Conservation (phyloP, 1,284 basidiomycete species). For the Wolfiporia cocos region DNA sequence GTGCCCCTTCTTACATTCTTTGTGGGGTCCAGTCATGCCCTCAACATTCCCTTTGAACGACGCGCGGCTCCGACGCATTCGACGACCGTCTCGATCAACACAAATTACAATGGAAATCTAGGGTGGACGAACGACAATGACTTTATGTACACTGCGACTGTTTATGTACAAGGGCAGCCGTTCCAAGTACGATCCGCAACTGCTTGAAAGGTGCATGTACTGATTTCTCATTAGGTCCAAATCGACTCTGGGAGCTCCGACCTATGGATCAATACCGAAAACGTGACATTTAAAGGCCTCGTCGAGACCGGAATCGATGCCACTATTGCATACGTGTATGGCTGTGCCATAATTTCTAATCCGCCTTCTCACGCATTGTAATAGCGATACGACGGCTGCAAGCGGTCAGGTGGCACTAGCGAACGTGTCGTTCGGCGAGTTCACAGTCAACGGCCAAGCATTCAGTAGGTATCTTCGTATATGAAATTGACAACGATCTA, state of each 20-base stretch:
- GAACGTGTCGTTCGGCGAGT: constrained; percentile 15
- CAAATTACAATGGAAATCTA: constrained; percentile 3
- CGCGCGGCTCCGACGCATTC: constrained; percentile 1
- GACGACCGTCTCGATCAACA: constrained; percentile 3
- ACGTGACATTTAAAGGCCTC: constrained; percentile 5
- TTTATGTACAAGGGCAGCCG: constrained; percentile 8
- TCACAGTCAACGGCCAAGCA: constrained; percentile 16
- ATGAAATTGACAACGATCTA: too few relatives aligned
- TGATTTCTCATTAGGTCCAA: constrained; percentile 8
- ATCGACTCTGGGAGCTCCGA: constrained; percentile 18
- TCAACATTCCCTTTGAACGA: constrained; percentile 3
- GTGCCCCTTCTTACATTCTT: constrained; percentile 6
- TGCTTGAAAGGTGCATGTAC: neutral
- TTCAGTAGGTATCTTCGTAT: constrained; percentile 14
- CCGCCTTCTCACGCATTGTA: too few relatives aligned
- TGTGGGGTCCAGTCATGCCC: constrained; percentile 3
- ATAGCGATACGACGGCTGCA: constrained; percentile 9
- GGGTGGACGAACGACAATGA: constrained; percentile 3
- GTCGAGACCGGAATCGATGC: constrained; percentile 8
- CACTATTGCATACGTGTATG: constrained; percentile 8
- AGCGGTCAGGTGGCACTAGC: constrained; percentile 9
- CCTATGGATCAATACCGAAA: constrained; percentile 14
- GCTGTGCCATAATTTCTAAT: neutral
- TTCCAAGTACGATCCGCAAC: constrained; percentile 8
- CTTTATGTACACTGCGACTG: constrained; percentile 2